Evolutionary conservation across 2,329 filamentous ascomycete species (phyloP).

Genomic region (Fusarium solani-melongenae): DNA sequence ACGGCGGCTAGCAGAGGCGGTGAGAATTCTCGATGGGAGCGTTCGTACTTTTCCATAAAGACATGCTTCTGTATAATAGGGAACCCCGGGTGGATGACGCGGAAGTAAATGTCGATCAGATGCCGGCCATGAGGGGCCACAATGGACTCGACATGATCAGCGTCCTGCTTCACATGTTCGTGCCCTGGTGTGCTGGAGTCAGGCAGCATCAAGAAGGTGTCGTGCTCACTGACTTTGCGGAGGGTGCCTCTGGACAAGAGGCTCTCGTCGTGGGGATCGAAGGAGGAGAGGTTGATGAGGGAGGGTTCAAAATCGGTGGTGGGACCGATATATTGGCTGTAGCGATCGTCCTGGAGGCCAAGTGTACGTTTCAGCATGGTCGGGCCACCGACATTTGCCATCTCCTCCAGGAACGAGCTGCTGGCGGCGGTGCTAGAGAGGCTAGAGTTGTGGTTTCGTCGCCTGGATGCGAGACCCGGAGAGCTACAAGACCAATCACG

Average conservation of each 20-base stretch:
- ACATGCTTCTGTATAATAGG: conserved; percentile 85
- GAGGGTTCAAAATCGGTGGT: conserved; percentile 87
- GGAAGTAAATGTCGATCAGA: conserved; percentile 84
- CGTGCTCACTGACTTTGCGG: conserved; percentile 79
- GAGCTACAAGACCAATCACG: conserved; percentile 65
- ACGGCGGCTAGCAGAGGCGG: conserved; percentile 82
- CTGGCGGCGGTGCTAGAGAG: conserved; percentile 71
- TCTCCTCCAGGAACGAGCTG: conserved; percentile 74
- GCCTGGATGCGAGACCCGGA: conserved; percentile 62
- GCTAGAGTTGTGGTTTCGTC: conserved; percentile 66
- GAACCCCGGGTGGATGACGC: conserved; percentile 82
- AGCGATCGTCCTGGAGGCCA: conserved; percentile 80
- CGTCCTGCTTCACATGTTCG: conserved; percentile 75
- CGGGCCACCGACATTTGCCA: conserved; percentile 76
- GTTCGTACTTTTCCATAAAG: conserved; percentile 81
- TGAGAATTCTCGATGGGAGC: conserved; percentile 78
- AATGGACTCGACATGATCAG: conserved; percentile 78
- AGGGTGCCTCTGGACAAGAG: conserved; percentile 75
- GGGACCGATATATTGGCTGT: conserved; percentile 84
- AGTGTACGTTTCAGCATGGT: conserved; percentile 76
- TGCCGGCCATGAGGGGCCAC: conserved; percentile 81
- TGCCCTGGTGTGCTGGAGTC: conserved; percentile 78
- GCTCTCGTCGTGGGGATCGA: conserved; percentile 85
- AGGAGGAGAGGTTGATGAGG: conserved; percentile 83
- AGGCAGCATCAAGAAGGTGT: conserved; percentile 84